Evolutionary conservation across 2,329 filamentous ascomycete genomes (phyloP), one percentile per base, ranked within the genome.

Genomic region (Nannizziopsis barbatae): DNA sequence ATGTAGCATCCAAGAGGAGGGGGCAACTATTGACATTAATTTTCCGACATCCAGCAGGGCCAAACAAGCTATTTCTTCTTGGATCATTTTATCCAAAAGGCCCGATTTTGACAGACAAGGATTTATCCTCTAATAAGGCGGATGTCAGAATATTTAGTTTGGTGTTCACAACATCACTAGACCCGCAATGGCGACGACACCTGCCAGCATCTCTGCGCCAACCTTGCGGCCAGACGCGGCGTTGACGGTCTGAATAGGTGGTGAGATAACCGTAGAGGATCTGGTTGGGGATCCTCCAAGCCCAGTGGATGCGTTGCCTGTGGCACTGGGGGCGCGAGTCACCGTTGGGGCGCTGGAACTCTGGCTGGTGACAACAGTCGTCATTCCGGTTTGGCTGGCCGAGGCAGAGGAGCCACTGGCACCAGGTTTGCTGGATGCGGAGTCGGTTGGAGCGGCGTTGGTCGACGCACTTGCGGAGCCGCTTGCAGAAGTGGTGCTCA

Each of bases 171-270:
- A 20, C 38, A 48, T 36, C 14, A 36, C 38, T 11, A 42, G 7
- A 10, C 45, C 45, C 3, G 31, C 45, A 33, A 37, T 31, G 17
- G 37, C 45, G 1, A 48, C 10, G 9, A 27, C 17, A n/a, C 45
- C 45, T 17, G 38, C 45, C 37, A 48, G 35, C 45, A 48, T 22
- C 17, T 20, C 18, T n/a, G 38, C 12, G 12, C 39, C 39, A 11
- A 37, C 4, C 6, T 2, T 32, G 12, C 41, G 9, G 2, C 45
- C 45, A n/a, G 45, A 6, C 14, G 45, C 45, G 10, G 31, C 45
- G 36, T 42, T 42, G 4, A 20, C 36, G 18, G 39, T 42, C 38
- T 42, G 30, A 7, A 18, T 35, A 14, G 31, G 38, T 12, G 45
- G 45, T 5, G 45, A 30, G 15, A 15, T 30, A 12, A n/a, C 31